A percentile compares a stretch with the other conserved stretches of the same genome.
Evolutionary conservation across 345 rosid genomes (phyloP).

Genomic region (sweet orange (Citrus sinensis)): DVS_A1.0 CM039161.1:21510001-21510500

Average conservation of each 20-base stretch:
- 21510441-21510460: slow-evolving; percentile 56
- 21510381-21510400: neutral
- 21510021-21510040: neutral
- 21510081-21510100: neutral
- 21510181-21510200: neutral
- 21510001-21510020: neutral
- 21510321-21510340: neutral
- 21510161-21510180: neutral
- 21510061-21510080: neutral
- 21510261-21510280: neutral
- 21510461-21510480: slow-evolving; percentile 77
- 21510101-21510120: neutral
- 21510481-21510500: slow-evolving; percentile 59
- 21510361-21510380: neutral
- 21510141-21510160: neutral
- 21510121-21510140: neutral
- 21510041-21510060: neutral
- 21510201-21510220: neutral
- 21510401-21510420: neutral
- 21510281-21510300: neutral
- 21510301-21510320: neutral
- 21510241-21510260: neutral
- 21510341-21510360: neutral
- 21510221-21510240: neutral
- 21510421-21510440: neutral